A percentile compares a stretch with the other conserved stretches of the same genome.
Conservation (phyloP, 1,139 yeast species). For the Suhomyces wounanorum region DNA sequence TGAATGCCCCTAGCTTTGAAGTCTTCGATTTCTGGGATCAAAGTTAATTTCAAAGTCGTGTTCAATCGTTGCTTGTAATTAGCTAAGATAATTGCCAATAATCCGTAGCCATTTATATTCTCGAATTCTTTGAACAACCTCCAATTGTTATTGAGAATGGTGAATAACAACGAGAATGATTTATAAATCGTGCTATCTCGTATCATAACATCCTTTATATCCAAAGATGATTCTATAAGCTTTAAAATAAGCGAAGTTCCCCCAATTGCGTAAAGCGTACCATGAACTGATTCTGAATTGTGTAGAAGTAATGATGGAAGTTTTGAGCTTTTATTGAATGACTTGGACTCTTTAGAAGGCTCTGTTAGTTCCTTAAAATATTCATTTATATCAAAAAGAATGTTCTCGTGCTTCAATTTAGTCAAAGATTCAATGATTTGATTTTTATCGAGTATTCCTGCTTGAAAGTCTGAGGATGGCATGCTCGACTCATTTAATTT, state of each 20-base stretch:
- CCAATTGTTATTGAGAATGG: conserved; percentile 38
- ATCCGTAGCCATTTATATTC: conserved; percentile 43
- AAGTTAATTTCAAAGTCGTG: conserved; percentile 20
- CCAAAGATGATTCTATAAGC: conserved; percentile 32
- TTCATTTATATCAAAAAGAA: conserved; percentile 37
- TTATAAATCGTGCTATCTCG: conserved; percentile 28
- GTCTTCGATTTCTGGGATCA: conserved; percentile 3
- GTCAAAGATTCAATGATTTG: conserved; percentile 26
- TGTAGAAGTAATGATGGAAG: conserved; percentile 20
- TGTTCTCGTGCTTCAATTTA: conserved; percentile 27
- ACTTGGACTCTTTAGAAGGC: neutral
- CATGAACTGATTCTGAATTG: conserved; percentile 32
- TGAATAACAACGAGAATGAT: conserved; percentile 29
- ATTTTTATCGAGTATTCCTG: conserved; percentile 20
- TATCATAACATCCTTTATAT: conserved; percentile 11
- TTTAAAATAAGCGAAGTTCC: conserved; percentile 38
- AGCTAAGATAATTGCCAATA: conserved; percentile 33
- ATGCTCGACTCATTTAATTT: neutral
- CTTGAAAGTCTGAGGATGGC: neutral
- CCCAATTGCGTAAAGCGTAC: conserved; percentile 38
- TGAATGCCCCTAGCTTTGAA: neutral
- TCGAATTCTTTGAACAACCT: conserved; percentile 45
- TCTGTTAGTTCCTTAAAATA: conserved; percentile 12
- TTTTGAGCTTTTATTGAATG: neutral
- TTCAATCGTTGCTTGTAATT: conserved; percentile 31